Conservation (phyloP, 2,329 filamentous ascomycete genomes). For the Plectosphaerella sp. region DNA sequence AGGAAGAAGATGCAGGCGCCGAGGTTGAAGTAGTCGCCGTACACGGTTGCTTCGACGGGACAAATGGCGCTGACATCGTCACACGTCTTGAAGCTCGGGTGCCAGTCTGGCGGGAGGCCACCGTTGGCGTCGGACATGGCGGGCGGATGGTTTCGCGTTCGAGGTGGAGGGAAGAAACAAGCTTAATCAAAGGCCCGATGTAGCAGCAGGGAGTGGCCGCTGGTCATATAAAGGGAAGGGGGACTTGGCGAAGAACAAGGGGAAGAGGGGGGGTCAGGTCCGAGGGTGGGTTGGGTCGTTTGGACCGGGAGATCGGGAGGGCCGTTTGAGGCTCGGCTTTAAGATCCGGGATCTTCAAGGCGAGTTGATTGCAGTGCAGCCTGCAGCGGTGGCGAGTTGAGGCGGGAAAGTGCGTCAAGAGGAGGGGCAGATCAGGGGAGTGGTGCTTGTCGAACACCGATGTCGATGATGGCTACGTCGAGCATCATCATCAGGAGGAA, state of each 20-base stretch:
- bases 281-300: not conserved
- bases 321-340: not conserved
- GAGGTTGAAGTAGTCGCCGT: slow-evolving; percentile 17
- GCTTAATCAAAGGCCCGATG: not conserved
- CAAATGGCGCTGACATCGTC: slow-evolving; percentile 1
- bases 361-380: no score
- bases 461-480: no score
- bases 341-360: no score
- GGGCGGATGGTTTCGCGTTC: not conserved
- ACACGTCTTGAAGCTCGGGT: slow-evolving; percentile 2
- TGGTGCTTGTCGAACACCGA: no score
- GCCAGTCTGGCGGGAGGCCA: not conserved
- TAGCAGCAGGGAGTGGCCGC: not conserved
- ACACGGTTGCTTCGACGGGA: slow-evolving; percentile 16
- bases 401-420: no score
- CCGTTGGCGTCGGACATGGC: not conserved
- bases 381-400: no score
- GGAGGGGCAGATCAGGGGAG: no score
- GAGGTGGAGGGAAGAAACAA: not conserved
- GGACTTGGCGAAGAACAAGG: not conserved
- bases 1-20: slow-evolving; percentile 26
- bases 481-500: no score
- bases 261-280: not conserved
- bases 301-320: not conserved
- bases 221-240: not conserved